Percentiles rank a stretch among this genome's conserved stretches.
Evolutionary conservation across 345 rosid genomes (phyloP).

Genomic region (Crucihimalaya himalaica): DNA sequence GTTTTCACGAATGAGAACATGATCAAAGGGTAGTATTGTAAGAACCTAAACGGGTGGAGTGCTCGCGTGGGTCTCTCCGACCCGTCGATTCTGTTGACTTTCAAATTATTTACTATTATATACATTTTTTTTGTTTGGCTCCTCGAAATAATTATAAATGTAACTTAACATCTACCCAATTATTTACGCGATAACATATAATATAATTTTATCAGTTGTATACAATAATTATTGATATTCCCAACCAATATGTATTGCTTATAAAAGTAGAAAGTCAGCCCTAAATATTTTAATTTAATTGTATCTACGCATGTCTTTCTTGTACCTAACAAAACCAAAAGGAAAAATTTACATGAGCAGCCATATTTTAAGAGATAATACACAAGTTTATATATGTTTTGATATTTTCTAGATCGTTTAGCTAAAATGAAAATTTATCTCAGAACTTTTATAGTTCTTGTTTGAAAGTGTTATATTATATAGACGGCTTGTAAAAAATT

Average conservation of each 20-base stretch:
- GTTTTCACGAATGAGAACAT: not conserved
- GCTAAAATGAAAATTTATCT: too few relatives aligned
- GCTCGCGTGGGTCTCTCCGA: conserved; percentile 21
- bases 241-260: not conserved
- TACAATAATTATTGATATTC: not conserved
- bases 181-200: conserved; percentile 5
- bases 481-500: not conserved
- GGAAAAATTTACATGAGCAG: too few relatives aligned
- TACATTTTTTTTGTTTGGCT: not conserved
- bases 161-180: conserved; percentile 11
- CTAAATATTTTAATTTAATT: not conserved
- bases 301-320: not conserved
- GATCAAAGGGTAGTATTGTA: conserved; percentile 7
- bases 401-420: too few relatives aligned
- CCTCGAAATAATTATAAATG: conserved; percentile 1
- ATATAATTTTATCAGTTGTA: not conserved
- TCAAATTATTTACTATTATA: not conserved
- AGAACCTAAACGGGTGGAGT: not conserved
- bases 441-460: not conserved
- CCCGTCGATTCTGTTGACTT: conserved; percentile 32
- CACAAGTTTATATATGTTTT: too few relatives aligned
- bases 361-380: too few relatives aligned
- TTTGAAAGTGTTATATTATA: not conserved
- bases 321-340: too few relatives aligned
- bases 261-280: not conserved